phyloP scores from a whole-genome alignment of 352 stramenopile species.

The Peronospora tabacina region DNA sequence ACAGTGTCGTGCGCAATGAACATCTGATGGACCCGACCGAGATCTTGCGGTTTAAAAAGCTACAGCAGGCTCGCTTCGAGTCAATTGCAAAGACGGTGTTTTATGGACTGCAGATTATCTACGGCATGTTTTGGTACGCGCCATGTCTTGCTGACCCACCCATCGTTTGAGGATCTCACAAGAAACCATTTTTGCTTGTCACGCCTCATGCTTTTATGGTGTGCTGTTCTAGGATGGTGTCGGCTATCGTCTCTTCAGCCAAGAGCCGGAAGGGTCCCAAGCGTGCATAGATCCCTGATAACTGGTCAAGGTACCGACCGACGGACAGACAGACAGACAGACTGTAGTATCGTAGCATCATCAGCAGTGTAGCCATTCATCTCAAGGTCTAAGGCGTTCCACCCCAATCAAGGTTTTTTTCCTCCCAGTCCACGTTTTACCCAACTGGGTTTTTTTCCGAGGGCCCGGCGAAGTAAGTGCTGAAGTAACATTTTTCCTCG shows the following conservation, averaged over 20 bases:
- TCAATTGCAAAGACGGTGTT: slow-evolving; percentile 82
- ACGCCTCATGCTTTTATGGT: slow-evolving; percentile 2
- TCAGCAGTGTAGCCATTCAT: no score
- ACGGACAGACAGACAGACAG: no score
- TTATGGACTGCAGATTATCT: slow-evolving; percentile 83
- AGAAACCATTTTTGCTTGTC: no score
- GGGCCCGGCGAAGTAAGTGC: no score
- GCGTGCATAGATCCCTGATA: slow-evolving; percentile 28
- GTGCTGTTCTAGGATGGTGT: slow-evolving; percentile 63
- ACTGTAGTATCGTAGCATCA: no score
- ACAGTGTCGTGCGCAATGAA: slow-evolving; percentile 64
- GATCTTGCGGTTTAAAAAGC: slow-evolving; percentile 83
- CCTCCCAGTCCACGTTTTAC: background rate
- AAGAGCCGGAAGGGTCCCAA: slow-evolving; percentile 42
- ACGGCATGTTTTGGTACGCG: slow-evolving; percentile 85
- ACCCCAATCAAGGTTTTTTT: no score
- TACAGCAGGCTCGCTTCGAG: slow-evolving; percentile 66
- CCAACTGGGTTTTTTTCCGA: no score
- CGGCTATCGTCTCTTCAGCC: slow-evolving; percentile 66
- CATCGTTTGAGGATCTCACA: background rate
- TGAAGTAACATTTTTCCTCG: no score
- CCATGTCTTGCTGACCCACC: background rate
- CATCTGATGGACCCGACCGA: slow-evolving; percentile 81
- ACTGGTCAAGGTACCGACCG: no score
- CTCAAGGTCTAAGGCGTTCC: no score